Percentiles rank a stretch among this genome's conserved stretches.
phyloP scores from a whole-genome alignment of 2,329 filamentous ascomycete genomes.

The Proliferodiscus dingleyae region DNA sequence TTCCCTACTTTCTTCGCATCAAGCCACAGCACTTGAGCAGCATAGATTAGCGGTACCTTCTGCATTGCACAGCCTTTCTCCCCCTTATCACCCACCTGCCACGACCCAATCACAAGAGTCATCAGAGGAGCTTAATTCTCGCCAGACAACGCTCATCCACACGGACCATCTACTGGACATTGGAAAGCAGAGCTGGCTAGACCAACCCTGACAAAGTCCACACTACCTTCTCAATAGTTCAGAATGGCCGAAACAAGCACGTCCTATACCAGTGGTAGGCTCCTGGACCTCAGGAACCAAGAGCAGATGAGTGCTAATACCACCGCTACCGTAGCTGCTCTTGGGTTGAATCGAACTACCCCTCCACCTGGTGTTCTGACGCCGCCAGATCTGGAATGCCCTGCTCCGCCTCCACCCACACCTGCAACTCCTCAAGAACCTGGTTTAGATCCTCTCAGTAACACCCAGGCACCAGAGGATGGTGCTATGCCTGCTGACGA shows the following conservation, averaged over 20 bases:
- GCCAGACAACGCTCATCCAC: too few relatives aligned
- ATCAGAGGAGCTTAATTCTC: too few relatives aligned
- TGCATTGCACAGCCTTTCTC: background rate
- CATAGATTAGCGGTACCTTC: background rate
- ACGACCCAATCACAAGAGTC: background rate
- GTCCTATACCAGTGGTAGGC: constrained; percentile 18
- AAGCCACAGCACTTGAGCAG: background rate
- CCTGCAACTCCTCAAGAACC: background rate
- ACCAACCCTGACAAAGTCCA: too few relatives aligned
- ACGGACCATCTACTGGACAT: too few relatives aligned
- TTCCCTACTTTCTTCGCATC: background rate
- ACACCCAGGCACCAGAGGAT: background rate
- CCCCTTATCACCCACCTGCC: background rate
- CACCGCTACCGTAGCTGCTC: constrained; percentile 1
- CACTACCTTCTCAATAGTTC: too few relatives aligned
- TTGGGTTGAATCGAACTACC: background rate
- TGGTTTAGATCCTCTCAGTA: too few relatives aligned
- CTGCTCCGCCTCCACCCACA: too few relatives aligned
- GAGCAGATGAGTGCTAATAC: background rate
- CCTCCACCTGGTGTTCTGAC: constrained; percentile 9
- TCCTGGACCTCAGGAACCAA: constrained; percentile 13
- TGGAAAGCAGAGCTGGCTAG: too few relatives aligned
- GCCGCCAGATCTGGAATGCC: too few relatives aligned
- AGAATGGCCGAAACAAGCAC: constrained; percentile 2
- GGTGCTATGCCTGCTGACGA: background rate